These are phyloP conservation scores for Physcomitrium patens DNA, from an alignment of 225 moss, liverwort and hornwort genomes.

Conservation along the genomic window DNA sequence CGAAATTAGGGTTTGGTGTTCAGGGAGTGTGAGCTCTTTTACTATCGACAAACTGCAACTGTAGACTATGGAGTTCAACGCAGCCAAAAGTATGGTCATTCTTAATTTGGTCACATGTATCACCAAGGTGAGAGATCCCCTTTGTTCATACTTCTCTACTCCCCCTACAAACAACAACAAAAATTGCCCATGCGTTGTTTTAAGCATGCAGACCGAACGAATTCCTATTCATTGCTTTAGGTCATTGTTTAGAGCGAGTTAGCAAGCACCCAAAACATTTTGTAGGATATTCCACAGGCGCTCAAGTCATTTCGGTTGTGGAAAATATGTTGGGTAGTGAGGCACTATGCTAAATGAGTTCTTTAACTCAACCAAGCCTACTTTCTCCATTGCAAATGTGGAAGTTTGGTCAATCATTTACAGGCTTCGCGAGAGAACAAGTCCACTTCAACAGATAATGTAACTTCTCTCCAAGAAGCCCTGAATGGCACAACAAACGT, in stretches of 20 bases:
- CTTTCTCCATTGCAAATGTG: neutral
- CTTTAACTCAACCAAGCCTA: neutral
- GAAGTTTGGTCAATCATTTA: neutral
- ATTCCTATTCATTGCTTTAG: constrained; percentile 21
- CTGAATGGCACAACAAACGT: constrained; percentile 76
- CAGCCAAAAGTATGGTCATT: constrained; percentile 48
- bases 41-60: constrained; percentile 64
- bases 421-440: constrained; percentile 62
- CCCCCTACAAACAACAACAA: neutral
- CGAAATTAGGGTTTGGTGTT: neutral
- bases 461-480: constrained; percentile 66
- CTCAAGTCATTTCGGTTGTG: constrained; percentile 58
- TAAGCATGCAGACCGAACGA: constrained; percentile 12
- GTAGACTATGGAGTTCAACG: constrained; percentile 57
- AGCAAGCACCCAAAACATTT: constrained; percentile 69
- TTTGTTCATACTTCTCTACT: neutral
- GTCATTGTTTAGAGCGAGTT: constrained; percentile 59
- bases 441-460: constrained; percentile 55
- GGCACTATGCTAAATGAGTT: constrained; percentile 28
- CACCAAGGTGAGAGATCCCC: neutral
- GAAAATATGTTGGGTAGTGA: constrained; percentile 66
- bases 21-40: constrained; percentile 67
- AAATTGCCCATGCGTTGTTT: neutral
- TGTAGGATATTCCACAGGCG: constrained; percentile 75
- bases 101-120: constrained; percentile 54